Conservation (phyloP, 257 asterid species). For the Nicotiana attenuata region DNA sequence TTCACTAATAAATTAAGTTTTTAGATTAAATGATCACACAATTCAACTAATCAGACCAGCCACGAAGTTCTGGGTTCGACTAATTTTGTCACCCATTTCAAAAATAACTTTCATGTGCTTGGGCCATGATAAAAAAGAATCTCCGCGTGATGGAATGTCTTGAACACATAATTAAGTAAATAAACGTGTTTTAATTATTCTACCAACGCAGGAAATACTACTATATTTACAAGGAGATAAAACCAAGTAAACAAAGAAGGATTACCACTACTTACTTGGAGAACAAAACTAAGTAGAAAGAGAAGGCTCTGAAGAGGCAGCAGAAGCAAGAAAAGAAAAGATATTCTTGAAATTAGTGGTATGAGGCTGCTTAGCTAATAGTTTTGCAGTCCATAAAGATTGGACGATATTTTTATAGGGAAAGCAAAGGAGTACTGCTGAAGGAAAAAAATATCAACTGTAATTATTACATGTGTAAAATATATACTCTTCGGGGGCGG, state of each 20-base stretch:
- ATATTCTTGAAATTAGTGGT: not conserved
- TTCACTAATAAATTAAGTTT: too few species aligned
- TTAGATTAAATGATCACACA: too few species aligned
- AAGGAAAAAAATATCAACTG: not conserved
- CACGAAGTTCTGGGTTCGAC: not conserved
- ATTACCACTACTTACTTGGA: not conserved
- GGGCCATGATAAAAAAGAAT: not conserved
- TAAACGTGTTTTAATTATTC: not conserved
- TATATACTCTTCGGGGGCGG: too few species aligned
- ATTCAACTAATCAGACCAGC: not conserved
- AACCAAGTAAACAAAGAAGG: not conserved
- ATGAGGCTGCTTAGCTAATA: not conserved
- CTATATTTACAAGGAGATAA: not conserved
- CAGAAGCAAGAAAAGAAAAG: not conserved
- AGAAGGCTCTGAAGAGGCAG: not conserved
- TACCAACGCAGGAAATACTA: not conserved
- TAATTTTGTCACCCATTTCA: not conserved
- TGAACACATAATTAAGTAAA: not conserved
- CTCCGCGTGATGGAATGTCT: not conserved
- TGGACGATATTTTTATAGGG: conserved; percentile 36
- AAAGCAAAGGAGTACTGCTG: not conserved
- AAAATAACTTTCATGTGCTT: not conserved
- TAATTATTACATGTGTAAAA: not conserved
- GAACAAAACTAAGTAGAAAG: not conserved
- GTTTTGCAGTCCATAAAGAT: conserved; percentile 29